A percentile compares a stretch with the other conserved stretches of the same genome.
Evolutionary conservation across 2,329 filamentous ascomycete genomes (phyloP).

Genomic region (Mollisiaceae sp.): DNA sequence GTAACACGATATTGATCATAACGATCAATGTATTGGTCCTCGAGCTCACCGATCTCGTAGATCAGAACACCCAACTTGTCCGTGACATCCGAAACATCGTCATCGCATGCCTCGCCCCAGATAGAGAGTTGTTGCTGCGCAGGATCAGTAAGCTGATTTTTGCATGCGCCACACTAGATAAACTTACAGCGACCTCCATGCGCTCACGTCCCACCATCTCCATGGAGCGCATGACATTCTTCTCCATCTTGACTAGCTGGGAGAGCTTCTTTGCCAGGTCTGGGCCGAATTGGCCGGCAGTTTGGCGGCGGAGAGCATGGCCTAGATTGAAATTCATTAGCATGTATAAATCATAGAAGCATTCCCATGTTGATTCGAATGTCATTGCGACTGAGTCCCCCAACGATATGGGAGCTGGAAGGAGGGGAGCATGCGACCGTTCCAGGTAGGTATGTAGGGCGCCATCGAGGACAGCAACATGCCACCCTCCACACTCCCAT

Average conservation of each 20-base stretch:
- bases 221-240: slow-evolving; percentile 99
- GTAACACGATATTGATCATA: slow-evolving; percentile 99
- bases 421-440: background rate
- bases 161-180: slow-evolving; percentile 11
- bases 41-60: slow-evolving; percentile 91
- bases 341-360: slow-evolving; percentile 41
- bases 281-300: slow-evolving; percentile 74
- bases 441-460: background rate
- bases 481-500: background rate
- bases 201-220: slow-evolving; percentile 93
- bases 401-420: background rate
- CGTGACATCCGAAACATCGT: slow-evolving; percentile 97
- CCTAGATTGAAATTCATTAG: slow-evolving; percentile 66
- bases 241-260: slow-evolving; percentile 99
- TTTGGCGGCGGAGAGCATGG: slow-evolving; percentile 76
- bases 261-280: slow-evolving; percentile 98
- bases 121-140: slow-evolving; percentile 94
- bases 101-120: slow-evolving; percentile 94
- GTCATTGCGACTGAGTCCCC: background rate
- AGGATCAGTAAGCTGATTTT: slow-evolving; percentile 23
- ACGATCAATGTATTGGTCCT: slow-evolving; percentile 95
- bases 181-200: slow-evolving; percentile 95
- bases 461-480: slow-evolving; percentile 3
- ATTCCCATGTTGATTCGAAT: background rate
- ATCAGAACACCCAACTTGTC: slow-evolving; percentile 98